Conservation (phyloP, 306 rosid species). For the Abrus precatorius region DNA sequence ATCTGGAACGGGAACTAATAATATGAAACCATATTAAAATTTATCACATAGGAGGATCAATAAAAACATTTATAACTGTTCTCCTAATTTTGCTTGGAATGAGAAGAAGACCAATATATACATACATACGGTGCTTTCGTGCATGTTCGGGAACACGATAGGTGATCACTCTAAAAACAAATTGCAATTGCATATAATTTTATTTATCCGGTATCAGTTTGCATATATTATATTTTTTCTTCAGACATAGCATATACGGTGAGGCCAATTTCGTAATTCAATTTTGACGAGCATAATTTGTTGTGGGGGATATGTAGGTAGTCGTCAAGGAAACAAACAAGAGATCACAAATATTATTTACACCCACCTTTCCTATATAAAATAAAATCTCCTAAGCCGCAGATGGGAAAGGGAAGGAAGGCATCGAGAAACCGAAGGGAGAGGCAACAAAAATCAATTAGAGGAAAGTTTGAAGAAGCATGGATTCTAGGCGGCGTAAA, state of each 20-base stretch:
- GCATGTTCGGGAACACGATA: not conserved
- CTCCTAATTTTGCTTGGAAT: not conserved
- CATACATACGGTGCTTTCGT: not conserved
- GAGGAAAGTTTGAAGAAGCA: constrained; percentile 31
- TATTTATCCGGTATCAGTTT: not conserved
- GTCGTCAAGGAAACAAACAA: constrained; percentile 53
- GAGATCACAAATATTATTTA: constrained; percentile 41
- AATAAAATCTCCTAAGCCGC: constrained; percentile 23
- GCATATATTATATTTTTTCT: not conserved
- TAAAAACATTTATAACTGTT: not conserved
- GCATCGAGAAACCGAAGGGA: not conserved
- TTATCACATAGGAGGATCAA: not conserved
- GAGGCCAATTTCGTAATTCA: constrained; percentile 53
- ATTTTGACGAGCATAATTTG: constrained; percentile 31
- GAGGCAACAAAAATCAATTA: constrained; percentile 35
- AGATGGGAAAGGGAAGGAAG: constrained; percentile 25
- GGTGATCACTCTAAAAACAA: not conserved
- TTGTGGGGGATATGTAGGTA: constrained; percentile 57
- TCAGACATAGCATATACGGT: not conserved
- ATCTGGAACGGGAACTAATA: not conserved
- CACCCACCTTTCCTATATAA: constrained; percentile 39
- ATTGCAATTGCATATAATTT: not conserved
- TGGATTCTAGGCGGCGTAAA: constrained; percentile 61
- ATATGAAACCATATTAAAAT: not conserved
- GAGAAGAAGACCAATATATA: not conserved